Base-by-base conservation (phyloP, 1,139 yeast genomes). In the Sugiyamaella grinbergsii region DNA sequence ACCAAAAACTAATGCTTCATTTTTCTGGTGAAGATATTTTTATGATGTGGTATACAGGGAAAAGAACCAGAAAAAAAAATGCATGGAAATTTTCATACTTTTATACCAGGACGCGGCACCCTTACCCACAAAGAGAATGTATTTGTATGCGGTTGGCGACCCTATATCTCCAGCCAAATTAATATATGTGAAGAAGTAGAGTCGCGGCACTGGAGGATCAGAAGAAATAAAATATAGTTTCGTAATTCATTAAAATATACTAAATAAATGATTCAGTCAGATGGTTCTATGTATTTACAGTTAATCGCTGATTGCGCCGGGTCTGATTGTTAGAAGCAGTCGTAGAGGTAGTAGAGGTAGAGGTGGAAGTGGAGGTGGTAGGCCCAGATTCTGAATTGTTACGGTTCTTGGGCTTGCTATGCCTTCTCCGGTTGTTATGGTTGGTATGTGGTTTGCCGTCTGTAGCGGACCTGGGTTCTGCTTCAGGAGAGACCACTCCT, bases 251-350 rank as follows among this genome's bases (percentile, higher is more conserved):
- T 42, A 42, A 15, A 22, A 15, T 32, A 32, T 23, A 11, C 8
- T 19, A 36, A 19, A 16, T 36, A 36, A 19, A 16, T 29, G 34
- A 7, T 39, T 16, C 19, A 11, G 10, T 24, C 20, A 16, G 8
- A 18, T 23, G 19, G 4, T 28, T 34, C 36, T 49, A 49, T 24
- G 46, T 49, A 49, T 49, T 44, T 44, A 49, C 52, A 44, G 52
- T 23, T 15, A 49, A 29, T 20, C 49, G 48, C n/a, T 28, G 24
- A 23, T 38, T 31, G 10, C 49, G 52, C n/a, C 51, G 52, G 29
- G 42, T 34, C 11, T 32, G 49, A 28, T 43, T 43, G 36, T 28
- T 37, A 16, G 10, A 19, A 13, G 13, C 34, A 18, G 22, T 28
- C 7, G 32, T 10, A 4, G 45, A 18, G 8, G 45, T 4, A 5